Base-by-base conservation (phyloP, 306 rosid genomes). In the Sesbania bispinosa region DNA sequence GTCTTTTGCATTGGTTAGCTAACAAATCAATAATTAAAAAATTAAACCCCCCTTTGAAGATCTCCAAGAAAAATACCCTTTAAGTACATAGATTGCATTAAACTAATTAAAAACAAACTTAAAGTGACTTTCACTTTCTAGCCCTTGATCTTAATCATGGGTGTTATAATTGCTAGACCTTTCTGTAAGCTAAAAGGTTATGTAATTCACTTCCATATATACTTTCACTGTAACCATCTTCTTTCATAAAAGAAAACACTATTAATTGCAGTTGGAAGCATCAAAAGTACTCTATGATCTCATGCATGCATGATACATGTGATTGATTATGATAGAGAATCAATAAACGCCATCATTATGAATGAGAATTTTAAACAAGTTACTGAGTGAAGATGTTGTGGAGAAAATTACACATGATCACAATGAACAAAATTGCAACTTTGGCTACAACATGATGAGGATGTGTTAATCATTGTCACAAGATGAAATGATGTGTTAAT, bases 61-160 rank as follows among this genome's bases (percentile, higher is more conserved):
- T 82, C 74, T 73, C 80, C 83, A 73, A 82, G 84, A 85, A 81
- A 77, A 78, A 67, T 74, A 50, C 74, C 8, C 73, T 75, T 78
- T 27, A 26, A 71, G 73, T 60, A 30, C 79, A 71, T 50, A 33
- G 39, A 69, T 77, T 80, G 48, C 77, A 78, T 77, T 78, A 78
- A 85, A 76, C 71, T 67, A 77, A 51, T 39, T 68, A 45, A 67
- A 69, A 69, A 51, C 20, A 60, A 69, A 39, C 65, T 46, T 59
- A 63, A 73, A 77, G 81, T 72, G 62, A 36, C 53, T 45, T 24
- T 73, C 80, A 71, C 90, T 86, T 83, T 87, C 80, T 78, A 77
- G 79, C 88, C 85, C 79, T 87, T 89, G 80, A 77, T 79, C 85
- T 83, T 82, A 93, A 90, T 94, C 92, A 89, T 89, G 82, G 69